phyloP scores from a whole-genome alignment of 805 yeast species.

The Teunomyces atbi region DNA sequence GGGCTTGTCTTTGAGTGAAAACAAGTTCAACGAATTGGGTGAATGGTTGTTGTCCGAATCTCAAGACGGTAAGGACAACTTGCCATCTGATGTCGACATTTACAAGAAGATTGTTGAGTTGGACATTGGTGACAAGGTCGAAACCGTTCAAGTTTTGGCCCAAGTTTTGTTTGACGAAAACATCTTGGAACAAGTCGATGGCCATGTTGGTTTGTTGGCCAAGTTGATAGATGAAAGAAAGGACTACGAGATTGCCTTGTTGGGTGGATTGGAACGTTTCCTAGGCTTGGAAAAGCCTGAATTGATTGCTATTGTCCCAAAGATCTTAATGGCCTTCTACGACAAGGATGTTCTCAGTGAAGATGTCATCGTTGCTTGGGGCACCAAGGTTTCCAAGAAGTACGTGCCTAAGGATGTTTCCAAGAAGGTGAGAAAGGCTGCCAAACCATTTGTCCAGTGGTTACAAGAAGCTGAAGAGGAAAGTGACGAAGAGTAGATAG shows the following conservation, averaged over 20 bases:
- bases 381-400: constrained; percentile 87
- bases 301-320: constrained; percentile 71
- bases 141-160: constrained; percentile 86
- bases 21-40: constrained; percentile 74
- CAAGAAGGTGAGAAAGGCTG: constrained; percentile 93
- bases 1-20: constrained; percentile 51
- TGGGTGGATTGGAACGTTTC: constrained; percentile 95
- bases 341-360: constrained; percentile 83
- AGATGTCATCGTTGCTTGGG: constrained; percentile 79
- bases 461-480: constrained; percentile 90
- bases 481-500: constrained; percentile 56
- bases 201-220: constrained; percentile 78
- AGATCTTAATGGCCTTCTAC: constrained; percentile 76
- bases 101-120: constrained; percentile 85
- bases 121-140: constrained; percentile 66
- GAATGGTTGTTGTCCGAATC: constrained; percentile 71
- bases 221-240: constrained; percentile 63
- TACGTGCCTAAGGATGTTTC: constrained; percentile 89
- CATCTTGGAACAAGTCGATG: constrained; percentile 66
- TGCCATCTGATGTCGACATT: constrained; percentile 85
- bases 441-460: constrained; percentile 95
- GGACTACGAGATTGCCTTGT: constrained; percentile 79
- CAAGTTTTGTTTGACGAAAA: constrained; percentile 83
- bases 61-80: constrained; percentile 53
- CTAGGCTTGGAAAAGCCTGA: constrained; percentile 76